Evolutionary conservation across 306 rosid species (phyloP), one percentile per base, ranked within the genome.

Genomic region (Argentina anserina): DNA sequence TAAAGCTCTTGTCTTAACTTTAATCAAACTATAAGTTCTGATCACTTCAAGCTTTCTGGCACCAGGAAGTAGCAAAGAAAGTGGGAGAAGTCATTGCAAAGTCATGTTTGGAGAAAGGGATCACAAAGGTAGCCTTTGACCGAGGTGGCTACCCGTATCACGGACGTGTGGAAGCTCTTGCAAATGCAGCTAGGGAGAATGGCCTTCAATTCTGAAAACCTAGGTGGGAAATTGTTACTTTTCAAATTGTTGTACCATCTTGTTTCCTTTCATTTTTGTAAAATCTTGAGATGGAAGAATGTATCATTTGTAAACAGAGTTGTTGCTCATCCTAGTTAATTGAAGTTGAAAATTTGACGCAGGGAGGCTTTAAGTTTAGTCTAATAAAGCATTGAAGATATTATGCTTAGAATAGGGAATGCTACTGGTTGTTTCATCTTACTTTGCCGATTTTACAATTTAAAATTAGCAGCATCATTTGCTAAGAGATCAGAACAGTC

Each of bases 81-180:
- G 79, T 95, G 40, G 99, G 99, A 73, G 97, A 91, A 88, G 84
- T 82, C 80, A 91, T 95, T 49, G 97, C 98, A 61, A 91, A 83
- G 80, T 83, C 84, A 12, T 94, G 98, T 84, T 43, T 91, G 75
- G 97, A 89, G 87, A 94, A 91, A 73, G 98, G 98, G 46, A 94
- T 94, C 76, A 82, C 94, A 63, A 91, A 88, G 80, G 98, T 94
- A 69, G 97, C 91, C 76, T 94, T 89, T 49, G 98, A 94, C 81
- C 77, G 97, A 28, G 98, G 97, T 81, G 97, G 98, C 62, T 91
- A 86, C 80, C 96, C 96, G 1, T 95, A 95, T 81, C 99, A 95
- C 71, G 97, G 99, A 20, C 97, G 99, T 65, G 87, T 95, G 20
- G 81, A 92, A 84, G 97, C 96, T 53, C 82, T 95, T 42, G 99